Evolutionary conservation across 106 monocot genomes (phyloP).

Genomic region (Dendrobium officinale): DNA sequence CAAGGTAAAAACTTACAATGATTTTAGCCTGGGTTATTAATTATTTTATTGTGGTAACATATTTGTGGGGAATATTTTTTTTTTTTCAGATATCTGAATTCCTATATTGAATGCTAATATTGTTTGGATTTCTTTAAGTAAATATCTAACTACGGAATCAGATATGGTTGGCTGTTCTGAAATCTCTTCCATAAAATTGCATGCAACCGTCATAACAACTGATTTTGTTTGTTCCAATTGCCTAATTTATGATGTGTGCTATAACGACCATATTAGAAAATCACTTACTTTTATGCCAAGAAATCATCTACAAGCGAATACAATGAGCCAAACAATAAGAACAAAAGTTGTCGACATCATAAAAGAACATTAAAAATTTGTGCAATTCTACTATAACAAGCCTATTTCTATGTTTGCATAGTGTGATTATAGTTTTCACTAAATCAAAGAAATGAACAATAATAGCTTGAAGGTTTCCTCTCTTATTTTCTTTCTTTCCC

Average conservation of each 20-base stretch:
- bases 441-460: too few species aligned
- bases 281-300: neutral
- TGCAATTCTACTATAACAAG: too few species aligned
- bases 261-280: neutral
- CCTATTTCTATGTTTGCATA: too few species aligned
- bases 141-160: neutral
- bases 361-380: too few species aligned
- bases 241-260: neutral
- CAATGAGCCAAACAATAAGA: neutral
- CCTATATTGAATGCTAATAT: neutral
- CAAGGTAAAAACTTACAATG: slow-evolving; percentile 37
- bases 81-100: neutral
- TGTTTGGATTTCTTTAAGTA: neutral
- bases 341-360: too few species aligned
- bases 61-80: neutral
- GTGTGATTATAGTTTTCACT: too few species aligned
- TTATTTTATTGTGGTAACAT: neutral
- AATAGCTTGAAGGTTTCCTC: too few species aligned
- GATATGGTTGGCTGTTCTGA: neutral
- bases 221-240: neutral
- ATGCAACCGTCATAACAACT: neutral
- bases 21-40: neutral
- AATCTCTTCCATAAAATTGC: neutral
- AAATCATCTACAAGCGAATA: neutral
- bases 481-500: too few species aligned